phyloP scores from a whole-genome alignment of 805 yeast genomes.

The Ogataea sp. region DNA sequence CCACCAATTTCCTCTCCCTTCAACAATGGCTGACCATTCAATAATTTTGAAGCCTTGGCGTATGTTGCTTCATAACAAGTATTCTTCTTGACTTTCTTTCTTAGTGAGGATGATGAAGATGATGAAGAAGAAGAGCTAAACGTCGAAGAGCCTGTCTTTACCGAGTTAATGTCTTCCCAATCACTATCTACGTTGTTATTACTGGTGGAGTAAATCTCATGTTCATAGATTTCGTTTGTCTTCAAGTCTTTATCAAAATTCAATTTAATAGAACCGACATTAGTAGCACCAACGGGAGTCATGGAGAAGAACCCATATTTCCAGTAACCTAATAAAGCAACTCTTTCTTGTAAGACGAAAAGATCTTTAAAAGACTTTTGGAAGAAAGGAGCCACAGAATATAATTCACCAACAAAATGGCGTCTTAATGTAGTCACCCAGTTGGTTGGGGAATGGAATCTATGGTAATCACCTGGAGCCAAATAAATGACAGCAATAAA shows the following conservation, averaged over 20 bases:
- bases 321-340: constrained; percentile 93
- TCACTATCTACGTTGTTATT: constrained; percentile 2
- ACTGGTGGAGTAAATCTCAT: constrained; percentile 27
- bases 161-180: too few relatives aligned
- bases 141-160: background rate
- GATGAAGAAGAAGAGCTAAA: background rate
- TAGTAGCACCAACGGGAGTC: constrained; percentile 99
- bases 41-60: constrained; percentile 60
- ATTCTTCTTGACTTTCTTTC: constrained; percentile 47
- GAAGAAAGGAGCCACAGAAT: constrained; percentile 94
- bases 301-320: constrained; percentile 93
- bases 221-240: constrained; percentile 69
- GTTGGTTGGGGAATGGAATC: constrained; percentile 90
- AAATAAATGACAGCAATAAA: constrained; percentile 88
- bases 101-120: constrained; percentile 2
- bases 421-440: constrained; percentile 95
- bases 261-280: constrained; percentile 89
- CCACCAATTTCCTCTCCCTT: constrained; percentile 98
- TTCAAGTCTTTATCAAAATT: constrained; percentile 86
- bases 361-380: constrained; percentile 80
- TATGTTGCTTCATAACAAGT: constrained; percentile 95
- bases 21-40: constrained; percentile 81
- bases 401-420: constrained; percentile 92
- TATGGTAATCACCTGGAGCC: constrained; percentile 98
- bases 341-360: constrained; percentile 90